Conservation (phyloP, 1,284 basidiomycete genomes). For the Trichosporon coremiiforme region DNA sequence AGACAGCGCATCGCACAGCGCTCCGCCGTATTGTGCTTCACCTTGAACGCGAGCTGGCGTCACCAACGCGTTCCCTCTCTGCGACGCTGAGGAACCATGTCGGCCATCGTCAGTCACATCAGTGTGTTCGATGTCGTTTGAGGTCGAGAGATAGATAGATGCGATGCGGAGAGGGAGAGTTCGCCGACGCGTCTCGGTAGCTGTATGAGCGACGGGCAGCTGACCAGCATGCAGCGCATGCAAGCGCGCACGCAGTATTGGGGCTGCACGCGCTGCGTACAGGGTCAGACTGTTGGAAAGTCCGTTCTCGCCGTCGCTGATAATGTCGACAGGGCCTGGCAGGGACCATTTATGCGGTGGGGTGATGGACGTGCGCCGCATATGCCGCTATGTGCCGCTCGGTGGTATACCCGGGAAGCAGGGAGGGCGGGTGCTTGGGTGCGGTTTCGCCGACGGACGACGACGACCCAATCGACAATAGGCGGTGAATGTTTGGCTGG, state of each 20-base stretch:
- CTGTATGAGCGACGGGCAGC: no score
- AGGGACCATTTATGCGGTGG: background rate
- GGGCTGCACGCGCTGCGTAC: background rate
- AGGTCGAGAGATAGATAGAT: background rate
- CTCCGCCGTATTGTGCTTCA: background rate
- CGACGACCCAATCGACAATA: background rate
- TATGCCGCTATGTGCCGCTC: background rate
- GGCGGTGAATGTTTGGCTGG: background rate
- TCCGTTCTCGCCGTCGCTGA: background rate
- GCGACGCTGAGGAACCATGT: background rate
- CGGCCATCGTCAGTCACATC: background rate
- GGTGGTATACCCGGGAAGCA: background rate
- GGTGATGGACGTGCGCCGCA: background rate
- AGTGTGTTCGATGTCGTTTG: background rate
- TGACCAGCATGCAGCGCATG: background rate
- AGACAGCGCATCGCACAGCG: background rate
- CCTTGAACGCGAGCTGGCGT: background rate
- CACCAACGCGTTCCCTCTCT: background rate
- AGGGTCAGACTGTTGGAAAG: background rate
- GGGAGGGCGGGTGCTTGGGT: background rate
- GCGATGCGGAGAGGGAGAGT: background rate
- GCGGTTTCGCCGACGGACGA: conserved; percentile 8
- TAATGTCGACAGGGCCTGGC: background rate
- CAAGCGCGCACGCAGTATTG: background rate
- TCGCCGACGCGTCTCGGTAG: background rate